Base-by-base conservation (phyloP, 2,329 filamentous ascomycete species). In the Verticillium klebahnii region DNA sequence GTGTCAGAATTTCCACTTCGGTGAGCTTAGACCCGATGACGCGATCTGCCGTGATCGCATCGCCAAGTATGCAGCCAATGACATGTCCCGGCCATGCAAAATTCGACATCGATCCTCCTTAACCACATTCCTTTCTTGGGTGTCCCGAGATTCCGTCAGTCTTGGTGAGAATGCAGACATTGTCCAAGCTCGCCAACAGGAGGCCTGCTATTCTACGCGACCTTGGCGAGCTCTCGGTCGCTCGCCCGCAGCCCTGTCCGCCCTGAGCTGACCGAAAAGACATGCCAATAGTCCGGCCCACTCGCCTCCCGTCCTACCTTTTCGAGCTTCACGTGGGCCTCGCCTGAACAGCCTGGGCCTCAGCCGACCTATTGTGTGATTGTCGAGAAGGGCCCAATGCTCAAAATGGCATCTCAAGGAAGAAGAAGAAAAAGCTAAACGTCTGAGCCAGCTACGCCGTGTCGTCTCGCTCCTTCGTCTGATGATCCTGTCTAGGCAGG, bases 41-140 rank as follows among this genome's bases (percentile, higher is more conserved):
- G 59, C 59, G 36, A 61, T 61, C 59, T 61, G 59, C 55, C 59
- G 59, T 61, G 59, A 56, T 61, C 59, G 17, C 19, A n/a, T 45
- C 37, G 58, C 45, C 58, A 54, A 37, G 40, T 52, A 45, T 34
- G 45, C 29, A 55, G 58, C 58, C 58, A 59, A 59, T 59, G 58
- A 59, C 25, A 58, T n/a, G 25, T 31, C 32, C 45, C 40, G 31
- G n/a, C 23, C 12, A 19, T 54, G 58, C 56, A 59, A 59, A 59
- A 59, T 59, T 59, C 58, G 31, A 32, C 25, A n/a, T 58, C 14
- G 19, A 14, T 32, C 17, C 31, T 58, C 32, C 57, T 32, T 58
- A 32, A 58, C 57, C 57, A 58, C 57, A 45, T 58, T 50, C 57
- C 57, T 58, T 32, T 58, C 57, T 25, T 32, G 57, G 57, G 57